Evolutionary conservation across 1,284 basidiomycete genomes (phyloP), one percentile per base, ranked within the genome.

Genomic region (Sporisorium reilianum): DNA sequence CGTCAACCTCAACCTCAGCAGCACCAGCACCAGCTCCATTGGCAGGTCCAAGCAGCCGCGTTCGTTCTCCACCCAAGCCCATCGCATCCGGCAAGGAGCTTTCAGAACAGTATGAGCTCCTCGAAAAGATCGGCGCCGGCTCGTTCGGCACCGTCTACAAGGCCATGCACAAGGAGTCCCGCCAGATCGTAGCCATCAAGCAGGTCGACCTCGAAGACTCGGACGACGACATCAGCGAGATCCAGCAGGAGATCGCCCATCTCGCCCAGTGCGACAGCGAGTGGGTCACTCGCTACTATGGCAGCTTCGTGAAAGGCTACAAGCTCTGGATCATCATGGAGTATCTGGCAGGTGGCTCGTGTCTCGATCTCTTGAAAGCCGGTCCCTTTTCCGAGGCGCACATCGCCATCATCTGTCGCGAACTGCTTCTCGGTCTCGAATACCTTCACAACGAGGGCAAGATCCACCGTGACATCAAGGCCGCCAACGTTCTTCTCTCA

Each of bases 271-370:
- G 94, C 87, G 94, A 95, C 84, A 97, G 95, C 10, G 93, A 95
- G 86, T 94, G 93, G 85, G 94, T 99, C 61, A 99, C 96, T 38
- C 89, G 91, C 50, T 99, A 98, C 86, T 98, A 97, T 81, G 96
- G 94, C 54, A 95, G 94, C 59, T 99, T 99, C 85, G 93, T 99
- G 67, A 91, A 93, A 74, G 91, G 93, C 16, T 98, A 96, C 88
- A 97, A 97, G 85, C 88, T 99, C 20, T 99, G 97, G 97, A 99
- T 99, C 83, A 89, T 99, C 81, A 99, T 99, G 97, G 96, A 99
- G 85, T 98, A 94, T 85, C 91, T 98, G 54, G 95, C 95, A 0
- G 97, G 96, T 34, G 96, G 96, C n/a, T 97, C 95, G 22, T 97
- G 96, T 86, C 89, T 97, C 55, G 96, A 98, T 85, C 88, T 99